Conservation (phyloP, 2,329 filamentous ascomycete species). For the Colletotrichum kahawae region DNA sequence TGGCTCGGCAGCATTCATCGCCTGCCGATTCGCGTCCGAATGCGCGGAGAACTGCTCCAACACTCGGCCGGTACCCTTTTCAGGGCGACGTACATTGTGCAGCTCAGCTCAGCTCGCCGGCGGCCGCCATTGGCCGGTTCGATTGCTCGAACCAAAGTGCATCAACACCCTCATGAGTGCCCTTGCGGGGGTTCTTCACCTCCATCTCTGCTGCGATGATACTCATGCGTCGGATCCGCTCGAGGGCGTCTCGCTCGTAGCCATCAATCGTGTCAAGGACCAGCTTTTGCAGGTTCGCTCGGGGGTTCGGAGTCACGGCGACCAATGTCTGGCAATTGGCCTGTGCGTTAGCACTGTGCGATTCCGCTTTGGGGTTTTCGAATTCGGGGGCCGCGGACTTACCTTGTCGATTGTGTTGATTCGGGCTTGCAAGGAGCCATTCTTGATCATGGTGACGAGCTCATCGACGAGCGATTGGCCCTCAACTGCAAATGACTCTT, state of each 20-base stretch:
- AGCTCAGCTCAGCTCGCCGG: conserved; percentile 16
- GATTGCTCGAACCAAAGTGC: conserved; percentile 40
- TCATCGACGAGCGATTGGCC: conserved; percentile 73
- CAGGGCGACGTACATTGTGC: not conserved
- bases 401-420: conserved; percentile 84
- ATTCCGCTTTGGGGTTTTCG: not conserved
- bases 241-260: conserved; percentile 76
- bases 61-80: conserved; percentile 9
- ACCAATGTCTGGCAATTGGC: conserved; percentile 65
- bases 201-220: conserved; percentile 79
- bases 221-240: conserved; percentile 80
- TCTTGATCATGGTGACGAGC: conserved; percentile 77
- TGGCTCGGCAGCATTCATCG: not conserved
- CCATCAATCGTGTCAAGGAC: conserved; percentile 71
- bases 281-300: conserved; percentile 72
- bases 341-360: conserved; percentile 13
- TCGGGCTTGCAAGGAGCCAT: conserved; percentile 73
- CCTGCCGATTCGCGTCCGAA: conserved; percentile 11
- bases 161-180: conserved; percentile 23
- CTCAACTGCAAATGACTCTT: conserved; percentile 73
- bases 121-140: conserved; percentile 6
- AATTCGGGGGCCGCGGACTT: conserved; percentile 27
- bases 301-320: conserved; percentile 69
- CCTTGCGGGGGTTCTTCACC: conserved; percentile 47
- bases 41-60: conserved; percentile 2